These are phyloP conservation scores for Luvunga scandens DNA, from an alignment of 345 rosid genomes.

Conservation along the genomic window DNA sequence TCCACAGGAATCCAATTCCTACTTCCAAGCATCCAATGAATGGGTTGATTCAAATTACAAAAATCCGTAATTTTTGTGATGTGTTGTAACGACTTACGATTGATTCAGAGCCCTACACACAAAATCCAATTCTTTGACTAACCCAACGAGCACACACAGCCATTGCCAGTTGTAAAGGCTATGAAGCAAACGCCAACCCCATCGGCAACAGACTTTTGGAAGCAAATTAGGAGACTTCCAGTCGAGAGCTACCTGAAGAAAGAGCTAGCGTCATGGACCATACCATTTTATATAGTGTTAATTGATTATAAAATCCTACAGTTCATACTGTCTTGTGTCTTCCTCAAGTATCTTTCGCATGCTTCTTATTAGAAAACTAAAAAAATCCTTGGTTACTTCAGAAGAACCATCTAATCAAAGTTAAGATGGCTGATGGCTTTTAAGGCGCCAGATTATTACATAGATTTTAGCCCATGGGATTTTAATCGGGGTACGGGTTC, in stretches of 20 bases:
- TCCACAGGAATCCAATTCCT: constrained; percentile 77
- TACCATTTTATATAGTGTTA: constrained; percentile 22
- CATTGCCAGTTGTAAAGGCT: constrained; percentile 76
- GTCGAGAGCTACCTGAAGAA: constrained; percentile 65
- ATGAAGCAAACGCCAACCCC: constrained; percentile 74
- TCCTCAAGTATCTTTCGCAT: no score
- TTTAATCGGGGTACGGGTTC: no score
- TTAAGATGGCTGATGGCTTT: no score
- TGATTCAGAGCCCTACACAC: constrained; percentile 54
- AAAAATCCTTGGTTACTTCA: no score
- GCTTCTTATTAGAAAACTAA: no score
- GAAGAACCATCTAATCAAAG: no score
- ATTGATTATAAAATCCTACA: no score
- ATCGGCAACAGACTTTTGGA: constrained; percentile 74
- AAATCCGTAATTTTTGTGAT: constrained; percentile 65
- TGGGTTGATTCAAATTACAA: constrained; percentile 73
- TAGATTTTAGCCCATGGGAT: no score
- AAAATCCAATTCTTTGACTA: constrained; percentile 58
- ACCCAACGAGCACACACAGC: constrained; percentile 95
- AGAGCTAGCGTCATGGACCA: constrained; percentile 46
- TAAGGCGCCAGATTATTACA: no score
- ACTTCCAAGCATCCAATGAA: constrained; percentile 65
- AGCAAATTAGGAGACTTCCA: constrained; percentile 87
- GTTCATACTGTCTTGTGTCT: no score
- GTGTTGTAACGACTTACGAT: constrained; percentile 46